phyloP scores from a whole-genome alignment of 495 filamentous ascomycete genomes.

The Parathielavia appendiculata region DNA sequence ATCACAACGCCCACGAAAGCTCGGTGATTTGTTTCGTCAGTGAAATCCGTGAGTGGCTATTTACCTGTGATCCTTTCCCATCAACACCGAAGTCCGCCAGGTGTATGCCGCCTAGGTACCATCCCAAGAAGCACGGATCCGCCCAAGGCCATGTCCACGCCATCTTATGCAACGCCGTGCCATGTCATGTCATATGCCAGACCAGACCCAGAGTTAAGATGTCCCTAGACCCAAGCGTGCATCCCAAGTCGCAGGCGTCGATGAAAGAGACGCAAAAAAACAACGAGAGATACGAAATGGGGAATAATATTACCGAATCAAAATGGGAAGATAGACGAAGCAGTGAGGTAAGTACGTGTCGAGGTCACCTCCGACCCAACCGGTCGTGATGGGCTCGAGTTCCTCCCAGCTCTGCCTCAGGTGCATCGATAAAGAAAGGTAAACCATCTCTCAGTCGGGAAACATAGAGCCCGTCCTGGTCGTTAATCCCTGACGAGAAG shows the following conservation, averaged over 20 bases:
- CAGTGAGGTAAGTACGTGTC: not conserved
- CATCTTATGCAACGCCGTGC: not conserved
- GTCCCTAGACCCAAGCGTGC: not conserved
- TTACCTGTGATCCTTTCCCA: not conserved
- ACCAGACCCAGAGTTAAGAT: not conserved
- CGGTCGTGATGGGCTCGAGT: too few species aligned
- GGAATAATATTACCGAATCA: not conserved
- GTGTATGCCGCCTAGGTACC: not conserved
- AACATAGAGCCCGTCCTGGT: too few species aligned
- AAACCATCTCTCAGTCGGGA: too few species aligned
- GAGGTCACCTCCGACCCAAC: too few species aligned
- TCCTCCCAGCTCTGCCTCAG: too few species aligned
- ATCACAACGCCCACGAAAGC: not conserved
- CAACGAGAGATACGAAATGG: not conserved
- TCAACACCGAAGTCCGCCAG: not conserved
- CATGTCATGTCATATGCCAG: conserved; percentile 1
- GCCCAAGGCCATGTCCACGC: not conserved
- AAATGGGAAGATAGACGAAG: not conserved
- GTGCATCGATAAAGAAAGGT: not conserved
- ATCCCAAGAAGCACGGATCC: not conserved
- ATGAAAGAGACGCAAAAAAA: conserved; percentile 1
- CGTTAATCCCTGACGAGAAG: too few species aligned
- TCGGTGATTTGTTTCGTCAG: not conserved
- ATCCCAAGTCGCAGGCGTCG: not conserved
- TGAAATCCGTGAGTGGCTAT: not conserved